Evolutionary conservation across 2,329 filamentous ascomycete genomes (phyloP), one percentile per base, ranked within the genome.

Genomic region (Aspergillus bombycis): DNA sequence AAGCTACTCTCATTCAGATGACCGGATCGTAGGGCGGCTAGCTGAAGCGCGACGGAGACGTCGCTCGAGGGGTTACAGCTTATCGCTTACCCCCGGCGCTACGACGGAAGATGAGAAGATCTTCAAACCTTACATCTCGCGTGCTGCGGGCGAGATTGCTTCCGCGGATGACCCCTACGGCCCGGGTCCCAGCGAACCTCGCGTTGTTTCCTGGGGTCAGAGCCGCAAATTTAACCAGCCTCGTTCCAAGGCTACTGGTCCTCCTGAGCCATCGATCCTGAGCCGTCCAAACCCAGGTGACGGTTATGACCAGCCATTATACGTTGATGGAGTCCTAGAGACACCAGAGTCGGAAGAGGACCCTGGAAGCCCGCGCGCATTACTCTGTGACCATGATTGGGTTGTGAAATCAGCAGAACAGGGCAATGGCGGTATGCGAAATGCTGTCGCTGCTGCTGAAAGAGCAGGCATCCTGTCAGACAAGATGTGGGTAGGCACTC

Each of bases 341-440:
- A 60, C 36, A 12, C 55, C 53, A 12, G 60, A 53, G n/a, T 63
- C 62, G 4, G 64, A 68, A 58, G 68, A 66, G 41, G 69, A 70
- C 74, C 85, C 88, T 62, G 90, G 86, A 72, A 88, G 88, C 69
- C 89, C 91, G 16, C 68, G 69, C 12, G 67, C 66, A 11, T 36
- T 90, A 57, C 91, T 93, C 70, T 89, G 91, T 55, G 86, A 88
- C 32, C 89, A 90, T 28, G 85, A 89, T 61, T 97, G 93, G 91
- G 89, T 85, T 48, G 87, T 97, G 45, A 91, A 93, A 64, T 89
- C 90, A 65, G 92, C 93, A 2, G 90, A 96, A 60, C 92, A 96
- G 78, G 94, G 94, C 64, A 97, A 98, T 74, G 94, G 93, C 19
- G 94, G 93, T 43, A 85, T 98, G 43, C 88, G 91, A 70, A 97